Evolutionary conservation across 805 yeast species (phyloP), one percentile per base, ranked within the genome.

Genomic region (Candida morakotiae): DNA sequence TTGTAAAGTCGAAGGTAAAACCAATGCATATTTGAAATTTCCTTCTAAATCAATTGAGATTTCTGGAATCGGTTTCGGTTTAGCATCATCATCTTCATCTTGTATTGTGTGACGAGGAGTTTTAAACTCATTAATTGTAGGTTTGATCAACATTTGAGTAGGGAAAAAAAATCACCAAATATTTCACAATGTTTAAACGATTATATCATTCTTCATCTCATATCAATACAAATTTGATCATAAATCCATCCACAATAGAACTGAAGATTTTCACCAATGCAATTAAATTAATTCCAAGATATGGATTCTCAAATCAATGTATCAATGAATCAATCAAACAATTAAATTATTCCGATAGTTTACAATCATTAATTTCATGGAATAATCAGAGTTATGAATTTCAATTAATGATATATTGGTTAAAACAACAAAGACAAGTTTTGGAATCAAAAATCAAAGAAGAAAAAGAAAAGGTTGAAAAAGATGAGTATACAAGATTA

Each of bases 91-190:
- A 24, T 53, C 58, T 8, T 62, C 71, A 31, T 73, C 77, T 31
- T 70, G 74, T 19, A 77, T 49, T 7, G 67, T 44, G 51, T 78
- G 81, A 42, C 83, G 71, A 14, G 77, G 72, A n/a, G 69, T 58
- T 23, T 68, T 71, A 31, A 56, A 48, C 27, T 71, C 78, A 18
- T 62, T 58, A 70, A 75, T 64, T 27, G 76, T 79, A 28, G 76
- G 79, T 60, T 72, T 70, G 34, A 75, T 59, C 75, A 69, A 39
- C 19, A 34, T 34, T 31, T 22, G 20, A 16, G 16, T 15, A 18
- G 15, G 17, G 11, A 17, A 23, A 25, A 23, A 32, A 23, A 23
- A 32, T 15, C 11, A 24, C 11, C 16, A 32, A 24, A 32, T 18
- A 22, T 22, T 17, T 9, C 8, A 19, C 5, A 24, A 34, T 34